Evolutionary conservation across 2,329 filamentous ascomycete genomes (phyloP).

Genomic region (Venturia effusa): DNA sequence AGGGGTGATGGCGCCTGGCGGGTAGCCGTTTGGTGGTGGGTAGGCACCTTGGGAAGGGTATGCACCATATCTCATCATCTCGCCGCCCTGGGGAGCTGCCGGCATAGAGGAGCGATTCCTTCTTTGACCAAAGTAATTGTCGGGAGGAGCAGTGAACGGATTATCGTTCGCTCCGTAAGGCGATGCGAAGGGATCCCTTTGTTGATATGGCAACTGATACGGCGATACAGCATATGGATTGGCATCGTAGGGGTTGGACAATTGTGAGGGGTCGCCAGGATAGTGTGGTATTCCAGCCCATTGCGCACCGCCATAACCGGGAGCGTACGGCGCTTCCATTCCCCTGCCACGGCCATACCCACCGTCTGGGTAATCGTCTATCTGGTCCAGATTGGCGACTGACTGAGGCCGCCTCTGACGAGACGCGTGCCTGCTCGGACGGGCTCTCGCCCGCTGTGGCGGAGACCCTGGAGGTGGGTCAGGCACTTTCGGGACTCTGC

Average conservation of each 20-base stretch:
- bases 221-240: slow-evolving; percentile 15
- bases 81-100: slow-evolving; percentile 16
- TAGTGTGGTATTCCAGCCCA: slow-evolving; percentile 27
- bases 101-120: slow-evolving; percentile 24
- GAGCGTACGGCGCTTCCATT: slow-evolving; percentile 23
- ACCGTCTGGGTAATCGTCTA: slow-evolving; percentile 34
- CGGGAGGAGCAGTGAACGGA: slow-evolving; percentile 25
- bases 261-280: slow-evolving; percentile 25
- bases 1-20: background rate
- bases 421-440: slow-evolving; percentile 17
- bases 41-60: slow-evolving; percentile 20
- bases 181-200: slow-evolving; percentile 21
- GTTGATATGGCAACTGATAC: slow-evolving; percentile 15
- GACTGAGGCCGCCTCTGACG: slow-evolving; percentile 21
- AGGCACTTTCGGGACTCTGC: slow-evolving; percentile 11
- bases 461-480: slow-evolving; percentile 20
- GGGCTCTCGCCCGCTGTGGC: slow-evolving; percentile 19
- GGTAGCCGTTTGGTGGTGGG: background rate
- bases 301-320: slow-evolving; percentile 18
- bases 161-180: slow-evolving; percentile 22
- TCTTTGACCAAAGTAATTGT: slow-evolving; percentile 10
- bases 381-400: slow-evolving; percentile 30
- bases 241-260: slow-evolving; percentile 20
- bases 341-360: slow-evolving; percentile 21
- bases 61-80: slow-evolving; percentile 25